Evolutionary conservation across 306 rosid genomes (phyloP), one percentile per base, ranked within the genome.

Genomic region (Castanea crenata): DNA sequence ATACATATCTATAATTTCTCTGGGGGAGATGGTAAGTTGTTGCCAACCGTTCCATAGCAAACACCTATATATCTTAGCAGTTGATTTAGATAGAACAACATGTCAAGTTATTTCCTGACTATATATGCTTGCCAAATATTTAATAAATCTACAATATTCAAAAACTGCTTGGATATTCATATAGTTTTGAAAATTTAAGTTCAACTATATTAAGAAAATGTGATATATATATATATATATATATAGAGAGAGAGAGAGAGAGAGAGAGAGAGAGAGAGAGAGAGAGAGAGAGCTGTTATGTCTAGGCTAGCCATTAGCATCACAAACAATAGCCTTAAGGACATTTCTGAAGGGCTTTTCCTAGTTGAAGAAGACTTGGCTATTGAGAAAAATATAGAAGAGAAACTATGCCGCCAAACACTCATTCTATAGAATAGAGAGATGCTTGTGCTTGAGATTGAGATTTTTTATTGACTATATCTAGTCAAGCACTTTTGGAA

Each of bases 61-160:
- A 23, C 23, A 21, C n/a, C n/a, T n/a, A n/a, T 87, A 91, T 52
- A 79, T 79, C 54, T 88, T 79, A 31, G 92, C 92, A 34, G 29
- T 87, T 81, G 74, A 75, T 62, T 51, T 32, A 15, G 2, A 73
- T 46, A 4, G 57, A 69, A 16, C 54, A n/a, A 16, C 62, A n/a
- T 44, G 51, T 44, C 51, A 44, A 44, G 10, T 44, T 44, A 44
- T 44, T 14, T 44, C 2, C 13, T 10, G 3, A 8, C 51, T 3
- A 49, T 49, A 49, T 49, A 3, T 49, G 1, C 16, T 49, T 13
- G 4, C 54, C 54, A 49, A 49, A 12, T 49, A 49, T 12, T 12
- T 49, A 49, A 49, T 13, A 49, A 10, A 13, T 10, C 54, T 49
- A 49, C 54, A 49, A 12, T 16, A 49, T 3, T 49, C 16, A 49